Evolutionary conservation across 495 filamentous ascomycete genomes (phyloP).

Genomic region (Chaetomium tenue): DNA sequence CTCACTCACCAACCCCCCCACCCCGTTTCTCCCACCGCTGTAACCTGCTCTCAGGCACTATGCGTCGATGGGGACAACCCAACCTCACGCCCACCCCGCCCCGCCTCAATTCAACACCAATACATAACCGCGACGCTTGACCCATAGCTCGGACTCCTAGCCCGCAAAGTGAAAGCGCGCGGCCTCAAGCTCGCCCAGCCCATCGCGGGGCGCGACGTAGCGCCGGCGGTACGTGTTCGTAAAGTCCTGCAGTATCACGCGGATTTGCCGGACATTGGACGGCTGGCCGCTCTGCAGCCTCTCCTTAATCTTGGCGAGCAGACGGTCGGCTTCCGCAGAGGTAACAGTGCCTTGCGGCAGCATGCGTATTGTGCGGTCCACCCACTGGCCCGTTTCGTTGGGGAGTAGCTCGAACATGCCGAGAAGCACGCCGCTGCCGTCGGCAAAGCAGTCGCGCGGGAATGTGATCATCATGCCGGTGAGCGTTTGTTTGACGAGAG

Average conservation of each 20-base stretch:
- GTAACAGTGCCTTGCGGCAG: slow-evolving; percentile 79
- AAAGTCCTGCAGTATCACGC: slow-evolving; percentile 89
- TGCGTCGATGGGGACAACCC: background rate
- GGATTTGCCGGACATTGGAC: slow-evolving; percentile 65
- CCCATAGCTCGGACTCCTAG: slow-evolving; percentile 26
- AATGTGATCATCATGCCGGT: slow-evolving; percentile 99
- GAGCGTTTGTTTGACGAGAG: slow-evolving; percentile 77
- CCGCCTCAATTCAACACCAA: background rate
- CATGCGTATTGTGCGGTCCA: slow-evolving; percentile 77
- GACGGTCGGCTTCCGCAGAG: slow-evolving; percentile 55
- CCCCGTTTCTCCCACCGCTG: too few species aligned
- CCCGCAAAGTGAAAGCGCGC: slow-evolving; percentile 80
- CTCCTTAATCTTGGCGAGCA: slow-evolving; percentile 63
- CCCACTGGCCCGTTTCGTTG: slow-evolving; percentile 69
- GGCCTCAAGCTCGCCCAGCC: slow-evolving; percentile 79
- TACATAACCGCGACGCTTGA: background rate
- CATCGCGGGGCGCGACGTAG: slow-evolving; percentile 92
- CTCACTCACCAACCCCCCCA: background rate
- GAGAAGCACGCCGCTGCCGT: slow-evolving; percentile 88
- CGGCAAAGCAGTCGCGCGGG: slow-evolving; percentile 88
- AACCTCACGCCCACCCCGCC: background rate
- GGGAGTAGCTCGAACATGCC: slow-evolving; percentile 85
- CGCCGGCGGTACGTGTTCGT: slow-evolving; percentile 88
- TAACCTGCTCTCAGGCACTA: too few species aligned
- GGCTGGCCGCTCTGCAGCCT: slow-evolving; percentile 66